Base-by-base conservation (phyloP, 208 protist genomes). In the Wallacemonas collosoma region DNA sequence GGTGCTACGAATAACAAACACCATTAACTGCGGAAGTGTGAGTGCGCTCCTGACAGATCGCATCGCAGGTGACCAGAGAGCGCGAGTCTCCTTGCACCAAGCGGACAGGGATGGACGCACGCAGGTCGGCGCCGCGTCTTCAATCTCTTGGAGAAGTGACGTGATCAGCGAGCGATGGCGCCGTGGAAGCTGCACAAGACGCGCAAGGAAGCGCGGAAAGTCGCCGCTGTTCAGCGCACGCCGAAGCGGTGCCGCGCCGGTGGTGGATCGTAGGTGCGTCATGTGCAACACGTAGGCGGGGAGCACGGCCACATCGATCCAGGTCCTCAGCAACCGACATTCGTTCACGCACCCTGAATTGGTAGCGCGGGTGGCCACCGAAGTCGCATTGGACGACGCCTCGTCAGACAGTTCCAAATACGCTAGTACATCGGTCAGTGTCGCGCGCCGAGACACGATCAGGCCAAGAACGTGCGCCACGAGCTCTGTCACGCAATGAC, bases 111-210 rank as follows among this genome's bases (percentile, higher is more conserved):
- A 35, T 26, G 43, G 8, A 4, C 50, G 4, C 4, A 50, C n/a
- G 60, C 26, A 6, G 1, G 12, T 36, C 5, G 43, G 40, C 39
- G 60, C 38, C 3, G 3, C 14, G 43, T 6, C n/a, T 48, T 65
- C 41, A 12, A 65, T 45, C 6, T 3, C 36, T 3, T 44, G n/a
- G 8, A 65, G 17, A 26, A 65, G 60, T 9, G 38, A 3, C 41
- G 4, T 7, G 26, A 65, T 53, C 41, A 36, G 60, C 11, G 36
- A 26, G 5, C 7, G 41, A 36, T 65, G 60, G 39, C 60, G 60
- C 40, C n/a, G 60, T 48, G 60, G 60, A 35, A 65, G 43, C 6
- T 17, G 41, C 38, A 26, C 60, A n/a, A 65, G n/a, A 14, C 41
- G 60, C 5, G 60, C 60, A 6, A 65, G 40, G n/a, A 14, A 41